Evolutionary conservation across 257 asterid species (phyloP).

Genomic region (Euphrasia confusa): DNA sequence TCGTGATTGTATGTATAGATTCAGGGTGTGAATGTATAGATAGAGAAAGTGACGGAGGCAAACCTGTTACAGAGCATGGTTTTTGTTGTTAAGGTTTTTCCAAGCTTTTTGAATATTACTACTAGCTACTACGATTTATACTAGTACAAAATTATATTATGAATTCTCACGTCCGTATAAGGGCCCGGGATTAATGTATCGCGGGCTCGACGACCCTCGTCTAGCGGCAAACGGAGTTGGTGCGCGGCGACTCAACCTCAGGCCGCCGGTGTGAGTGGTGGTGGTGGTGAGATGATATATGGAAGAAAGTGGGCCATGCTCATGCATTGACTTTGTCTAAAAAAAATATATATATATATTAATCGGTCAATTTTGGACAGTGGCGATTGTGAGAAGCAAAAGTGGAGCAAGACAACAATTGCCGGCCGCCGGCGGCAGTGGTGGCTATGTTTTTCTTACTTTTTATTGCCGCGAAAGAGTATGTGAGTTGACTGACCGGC

Average conservation of each 20-base stretch:
- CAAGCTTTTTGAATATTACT: too few relatives aligned
- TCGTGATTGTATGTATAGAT: constrained; percentile 26
- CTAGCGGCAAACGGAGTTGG: background rate
- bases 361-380: too few relatives aligned
- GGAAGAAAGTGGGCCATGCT: background rate
- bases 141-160: too few relatives aligned
- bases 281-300: background rate
- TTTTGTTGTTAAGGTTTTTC: too few relatives aligned
- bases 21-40: constrained; percentile 37
- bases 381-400: background rate
- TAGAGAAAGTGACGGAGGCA: background rate
- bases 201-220: too few relatives aligned
- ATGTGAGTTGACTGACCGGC: too few relatives aligned
- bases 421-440: background rate
- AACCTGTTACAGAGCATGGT: too few relatives aligned
- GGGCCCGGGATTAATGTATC: too few relatives aligned
- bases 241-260: background rate
- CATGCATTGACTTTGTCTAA: too few relatives aligned
- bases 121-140: too few relatives aligned
- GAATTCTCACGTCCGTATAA: background rate
- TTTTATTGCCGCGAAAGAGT: background rate
- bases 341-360: too few relatives aligned
- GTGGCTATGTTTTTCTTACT: background rate
- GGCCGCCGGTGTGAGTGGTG: background rate
- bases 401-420: background rate